These are phyloP conservation scores for Collybia nuda DNA, from an alignment of 768 basidiomycete species.

Conservation along the genomic window DNA sequence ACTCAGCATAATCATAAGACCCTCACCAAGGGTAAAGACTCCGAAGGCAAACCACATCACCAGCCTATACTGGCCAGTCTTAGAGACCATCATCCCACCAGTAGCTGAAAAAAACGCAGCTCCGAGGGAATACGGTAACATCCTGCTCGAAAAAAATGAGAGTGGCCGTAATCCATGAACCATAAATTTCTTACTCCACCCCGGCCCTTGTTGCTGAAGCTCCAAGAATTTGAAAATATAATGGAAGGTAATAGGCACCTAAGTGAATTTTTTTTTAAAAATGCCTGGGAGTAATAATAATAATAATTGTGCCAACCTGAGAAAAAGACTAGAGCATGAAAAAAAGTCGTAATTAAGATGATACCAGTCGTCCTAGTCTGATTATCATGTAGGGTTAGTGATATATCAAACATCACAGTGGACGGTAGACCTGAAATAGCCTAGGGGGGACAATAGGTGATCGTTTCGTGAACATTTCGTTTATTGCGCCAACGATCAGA, in stretches of 20 bases:
- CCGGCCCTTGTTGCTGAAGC: slow-evolving; percentile 72
- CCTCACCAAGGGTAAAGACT: slow-evolving; percentile 61
- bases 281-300: not conserved
- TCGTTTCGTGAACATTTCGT: slow-evolving; percentile 61
- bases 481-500: slow-evolving; percentile 50
- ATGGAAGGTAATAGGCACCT: slow-evolving; percentile 68
- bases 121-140: slow-evolving; percentile 74
- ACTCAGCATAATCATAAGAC: slow-evolving; percentile 71
- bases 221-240: slow-evolving; percentile 80
- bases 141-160: slow-evolving; percentile 36
- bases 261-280: not conserved
- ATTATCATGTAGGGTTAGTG: not conserved
- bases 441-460: slow-evolving; percentile 76
- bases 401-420: not conserved
- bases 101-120: slow-evolving; percentile 50
- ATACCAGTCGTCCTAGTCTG: slow-evolving; percentile 75
- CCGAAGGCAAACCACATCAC: slow-evolving; percentile 64
- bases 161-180: not conserved
- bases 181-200: slow-evolving; percentile 47
- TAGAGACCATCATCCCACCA: slow-evolving; percentile 58
- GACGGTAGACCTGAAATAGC: slow-evolving; percentile 56
- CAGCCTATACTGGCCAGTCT: slow-evolving; percentile 55
- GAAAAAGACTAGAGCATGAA: slow-evolving; percentile 70
- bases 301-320: slow-evolving; percentile 28
- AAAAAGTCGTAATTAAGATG: slow-evolving; percentile 54